Conservation (phyloP, 2,329 filamentous ascomycete species). For the Fusarium metavorans region DNA sequence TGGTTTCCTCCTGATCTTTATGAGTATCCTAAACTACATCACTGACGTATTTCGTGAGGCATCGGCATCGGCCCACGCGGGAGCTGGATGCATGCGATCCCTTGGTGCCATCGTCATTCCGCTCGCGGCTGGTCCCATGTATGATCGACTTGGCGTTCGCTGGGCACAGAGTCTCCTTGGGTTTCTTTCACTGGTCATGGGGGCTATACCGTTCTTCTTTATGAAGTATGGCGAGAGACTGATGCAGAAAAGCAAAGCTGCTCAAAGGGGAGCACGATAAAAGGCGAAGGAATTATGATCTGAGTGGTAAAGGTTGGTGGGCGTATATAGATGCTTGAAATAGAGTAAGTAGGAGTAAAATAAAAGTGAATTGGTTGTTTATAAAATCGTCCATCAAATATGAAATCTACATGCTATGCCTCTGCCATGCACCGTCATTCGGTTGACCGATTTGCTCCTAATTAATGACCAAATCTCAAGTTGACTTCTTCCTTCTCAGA, state of each 20-base stretch:
- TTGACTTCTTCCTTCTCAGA: background rate
- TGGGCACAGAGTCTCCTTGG: slow-evolving; percentile 51
- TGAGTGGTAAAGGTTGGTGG: background rate
- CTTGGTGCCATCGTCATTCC: slow-evolving; percentile 49
- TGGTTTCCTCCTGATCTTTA: slow-evolving; percentile 50
- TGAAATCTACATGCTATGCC: background rate
- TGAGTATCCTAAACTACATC: slow-evolving; percentile 52
- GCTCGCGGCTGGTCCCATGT: slow-evolving; percentile 49
- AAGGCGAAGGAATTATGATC: background rate
- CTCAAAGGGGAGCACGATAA: slow-evolving; percentile 3
- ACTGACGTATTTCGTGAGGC: slow-evolving; percentile 49
- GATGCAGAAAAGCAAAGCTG: slow-evolving; percentile 44
- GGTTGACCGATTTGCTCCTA: background rate
- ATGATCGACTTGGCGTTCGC: slow-evolving; percentile 47
- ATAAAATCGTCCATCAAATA: background rate
- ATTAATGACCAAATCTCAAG: background rate
- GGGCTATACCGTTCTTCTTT: slow-evolving; percentile 48
- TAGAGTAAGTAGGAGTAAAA: background rate
- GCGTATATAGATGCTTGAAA: background rate
- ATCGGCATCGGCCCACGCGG: slow-evolving; percentile 51
- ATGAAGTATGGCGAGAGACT: slow-evolving; percentile 47
- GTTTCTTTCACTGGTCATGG: slow-evolving; percentile 48
- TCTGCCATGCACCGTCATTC: background rate
- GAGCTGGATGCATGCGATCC: slow-evolving; percentile 49
- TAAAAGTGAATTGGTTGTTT: background rate